A percentile compares a stretch with the other conserved stretches of the same genome.
These are phyloP conservation scores for Cyanodermella asteris DNA, from an alignment of 2,329 filamentous ascomycete species.

Conservation along the genomic window DNA sequence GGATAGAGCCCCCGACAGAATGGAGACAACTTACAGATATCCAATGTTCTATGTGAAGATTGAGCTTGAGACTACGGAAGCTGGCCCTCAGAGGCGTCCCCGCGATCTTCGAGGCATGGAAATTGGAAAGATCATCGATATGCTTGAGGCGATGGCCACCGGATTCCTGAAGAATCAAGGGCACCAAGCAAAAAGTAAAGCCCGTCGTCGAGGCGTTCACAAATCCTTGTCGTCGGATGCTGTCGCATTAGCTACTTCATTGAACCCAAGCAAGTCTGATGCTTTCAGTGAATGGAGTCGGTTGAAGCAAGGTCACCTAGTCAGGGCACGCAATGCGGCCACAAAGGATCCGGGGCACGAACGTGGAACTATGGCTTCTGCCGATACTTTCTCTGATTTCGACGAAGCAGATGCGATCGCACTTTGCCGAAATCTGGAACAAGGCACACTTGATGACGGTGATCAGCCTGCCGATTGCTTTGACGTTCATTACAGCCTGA, in stretches of 20 bases:
- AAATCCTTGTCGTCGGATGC: neutral
- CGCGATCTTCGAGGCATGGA: slow-evolving; percentile 14
- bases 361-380: too few species aligned
- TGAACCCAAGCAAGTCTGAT: neutral
- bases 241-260: slow-evolving; percentile 1
- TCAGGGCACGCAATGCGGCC: slow-evolving; percentile 7
- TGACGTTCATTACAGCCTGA: slow-evolving; percentile 4
- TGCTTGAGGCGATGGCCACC: slow-evolving; percentile 45
- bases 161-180: slow-evolving; percentile 60
- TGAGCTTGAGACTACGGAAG: slow-evolving; percentile 14
- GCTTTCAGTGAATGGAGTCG: slow-evolving; percentile 19
- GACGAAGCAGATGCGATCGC: too few species aligned
- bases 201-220: slow-evolving; percentile 2
- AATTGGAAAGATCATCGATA: slow-evolving; percentile 35
- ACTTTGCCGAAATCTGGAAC: too few species aligned
- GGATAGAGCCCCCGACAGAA: too few species aligned
- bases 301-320: slow-evolving; percentile 16
- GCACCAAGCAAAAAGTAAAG: too few species aligned
- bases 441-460: too few species aligned
- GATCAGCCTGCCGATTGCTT: neutral
- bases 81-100: slow-evolving; percentile 17
- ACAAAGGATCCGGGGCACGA: too few species aligned
- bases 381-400: too few species aligned
- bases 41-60: slow-evolving; percentile 78
- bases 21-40: too few species aligned